Evolutionary conservation across 768 basidiomycete genomes (phyloP), one percentile per base, ranked within the genome.

Genomic region (Mycena pura): DNA sequence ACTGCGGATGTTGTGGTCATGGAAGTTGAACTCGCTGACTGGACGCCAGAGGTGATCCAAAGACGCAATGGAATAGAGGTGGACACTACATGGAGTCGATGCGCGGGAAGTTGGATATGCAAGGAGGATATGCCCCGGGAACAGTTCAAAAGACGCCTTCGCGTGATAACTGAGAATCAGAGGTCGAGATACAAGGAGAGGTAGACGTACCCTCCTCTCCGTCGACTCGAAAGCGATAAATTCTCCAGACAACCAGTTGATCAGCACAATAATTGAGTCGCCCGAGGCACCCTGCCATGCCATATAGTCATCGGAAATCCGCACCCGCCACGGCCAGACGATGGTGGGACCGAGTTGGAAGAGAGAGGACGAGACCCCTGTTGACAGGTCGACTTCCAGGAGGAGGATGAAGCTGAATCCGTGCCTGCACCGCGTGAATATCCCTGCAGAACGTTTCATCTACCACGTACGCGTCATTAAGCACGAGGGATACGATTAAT

Each of bases 111-210:
- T 22, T 4, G 48, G 48, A 49, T 49, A 49, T 38, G 48, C 48
- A 49, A 49, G 48, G 48, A 49, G 48, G 48, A 49, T 49, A 49
- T 49, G 48, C 48, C 32, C 48, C 48, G 48, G 48, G 48, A 49
- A 49, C n/a, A 49, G 48, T 49, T 49, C 48, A n/a, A 49, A 49
- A 49, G 48, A 34, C 22, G 48, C 48, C 48, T 49, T 49, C 32
- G 17, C 44, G 14, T 49, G 48, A 49, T 5, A 49, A 49, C 3
- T 49, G 48, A 49, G 36, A 49, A 49, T 22, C 14, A 21, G 14
- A 6, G 48, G 48, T 49, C 36, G 48, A 49, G 48, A 49, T 49
- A 49, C 48, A 49, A 49, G 48, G 48, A 49, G 22, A 15, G 31
- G 48, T 36, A 25, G 48, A 49, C 32, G 19, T 49, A 49, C 48